These are phyloP conservation scores for Strobilomyces echinocephalus DNA, from an alignment of 768 basidiomycete species.

Conservation along the genomic window DNA sequence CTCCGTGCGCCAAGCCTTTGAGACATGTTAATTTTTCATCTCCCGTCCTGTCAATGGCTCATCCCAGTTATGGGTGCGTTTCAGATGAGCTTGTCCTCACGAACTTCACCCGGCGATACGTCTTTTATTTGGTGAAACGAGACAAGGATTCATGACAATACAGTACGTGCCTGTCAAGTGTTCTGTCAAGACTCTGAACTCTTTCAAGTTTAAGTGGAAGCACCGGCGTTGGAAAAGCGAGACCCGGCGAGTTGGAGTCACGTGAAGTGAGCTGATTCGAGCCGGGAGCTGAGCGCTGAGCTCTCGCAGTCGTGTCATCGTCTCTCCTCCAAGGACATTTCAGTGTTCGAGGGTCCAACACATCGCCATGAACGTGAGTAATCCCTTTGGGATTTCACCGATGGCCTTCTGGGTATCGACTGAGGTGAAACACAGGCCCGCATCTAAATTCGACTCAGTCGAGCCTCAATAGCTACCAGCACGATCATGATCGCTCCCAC, in stretches of 20 bases:
- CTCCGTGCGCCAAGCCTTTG: slow-evolving; percentile 40
- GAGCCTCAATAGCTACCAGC: too few relatives aligned
- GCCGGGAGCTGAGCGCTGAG: too few relatives aligned
- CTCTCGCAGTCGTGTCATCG: too few relatives aligned
- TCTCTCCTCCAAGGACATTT: not conserved
- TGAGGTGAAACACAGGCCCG: too few relatives aligned
- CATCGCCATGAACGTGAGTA: slow-evolving; percentile 44
- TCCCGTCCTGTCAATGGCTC: not conserved
- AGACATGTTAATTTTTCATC: slow-evolving; percentile 25
- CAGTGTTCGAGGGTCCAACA: slow-evolving; percentile 21
- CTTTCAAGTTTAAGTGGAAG: slow-evolving; percentile 8
- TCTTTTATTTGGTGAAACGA: slow-evolving; percentile 37
- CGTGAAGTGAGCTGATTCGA: too few relatives aligned
- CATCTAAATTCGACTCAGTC: too few relatives aligned
- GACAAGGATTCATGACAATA: slow-evolving; percentile 37
- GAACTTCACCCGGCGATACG: slow-evolving; percentile 17
- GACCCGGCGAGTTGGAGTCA: too few relatives aligned
- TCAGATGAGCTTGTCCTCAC: slow-evolving; percentile 17
- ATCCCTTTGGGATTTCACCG: slow-evolving; percentile 52
- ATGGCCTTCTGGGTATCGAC: slow-evolving; percentile 43
- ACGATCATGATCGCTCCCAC: too few relatives aligned
- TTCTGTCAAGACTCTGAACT: slow-evolving; percentile 1
- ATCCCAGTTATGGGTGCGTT: slow-evolving; percentile 4
- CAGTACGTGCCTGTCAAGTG: slow-evolving; percentile 23
- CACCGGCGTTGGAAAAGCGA: too few relatives aligned